Evolutionary conservation across 139 green algal genomes (phyloP).

Genomic region (Chlorella sp.): DNA sequence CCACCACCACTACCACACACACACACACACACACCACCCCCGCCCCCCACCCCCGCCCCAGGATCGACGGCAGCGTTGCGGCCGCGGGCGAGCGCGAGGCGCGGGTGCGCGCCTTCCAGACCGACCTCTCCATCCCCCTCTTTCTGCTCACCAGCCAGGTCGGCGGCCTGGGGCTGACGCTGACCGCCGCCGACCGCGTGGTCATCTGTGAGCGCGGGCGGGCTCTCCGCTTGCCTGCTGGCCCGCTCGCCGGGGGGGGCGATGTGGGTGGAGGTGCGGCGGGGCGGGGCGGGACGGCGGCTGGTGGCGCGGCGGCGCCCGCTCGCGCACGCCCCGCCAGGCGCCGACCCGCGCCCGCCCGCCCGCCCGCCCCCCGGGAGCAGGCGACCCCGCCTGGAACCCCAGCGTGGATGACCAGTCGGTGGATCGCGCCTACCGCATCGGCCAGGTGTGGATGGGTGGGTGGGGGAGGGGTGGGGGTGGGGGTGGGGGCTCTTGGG

Average conservation of each 20-base stretch:
- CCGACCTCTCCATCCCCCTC: constrained; percentile 64
- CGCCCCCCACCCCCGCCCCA: not conserved
- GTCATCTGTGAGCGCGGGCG: constrained; percentile 49
- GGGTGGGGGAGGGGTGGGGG: no score
- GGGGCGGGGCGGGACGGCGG: no score
- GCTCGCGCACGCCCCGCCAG: not conserved
- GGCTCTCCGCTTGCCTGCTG: not conserved
- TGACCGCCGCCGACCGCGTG: constrained; percentile 92
- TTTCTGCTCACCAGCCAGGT: constrained; percentile 93
- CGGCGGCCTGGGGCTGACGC: constrained; percentile 91
- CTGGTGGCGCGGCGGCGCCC: no score
- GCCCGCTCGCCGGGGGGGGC: not conserved
- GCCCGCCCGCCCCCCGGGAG: no score
- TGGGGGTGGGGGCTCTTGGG: no score
- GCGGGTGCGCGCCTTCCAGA: constrained; percentile 78
- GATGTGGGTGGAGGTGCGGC: not conserved
- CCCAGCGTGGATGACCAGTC: constrained; percentile 69
- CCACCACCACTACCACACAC: no score
- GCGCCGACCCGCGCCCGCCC: not conserved
- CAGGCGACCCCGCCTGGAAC: constrained; percentile 76
- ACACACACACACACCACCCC: no score
- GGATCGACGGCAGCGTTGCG: not conserved
- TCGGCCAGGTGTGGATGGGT: constrained; percentile 70
- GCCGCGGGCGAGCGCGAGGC: constrained; percentile 20
- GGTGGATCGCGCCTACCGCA: constrained; percentile 87